Conservation (phyloP, 768 basidiomycete genomes). For the Rhodotorula taiwanensis region DNA sequence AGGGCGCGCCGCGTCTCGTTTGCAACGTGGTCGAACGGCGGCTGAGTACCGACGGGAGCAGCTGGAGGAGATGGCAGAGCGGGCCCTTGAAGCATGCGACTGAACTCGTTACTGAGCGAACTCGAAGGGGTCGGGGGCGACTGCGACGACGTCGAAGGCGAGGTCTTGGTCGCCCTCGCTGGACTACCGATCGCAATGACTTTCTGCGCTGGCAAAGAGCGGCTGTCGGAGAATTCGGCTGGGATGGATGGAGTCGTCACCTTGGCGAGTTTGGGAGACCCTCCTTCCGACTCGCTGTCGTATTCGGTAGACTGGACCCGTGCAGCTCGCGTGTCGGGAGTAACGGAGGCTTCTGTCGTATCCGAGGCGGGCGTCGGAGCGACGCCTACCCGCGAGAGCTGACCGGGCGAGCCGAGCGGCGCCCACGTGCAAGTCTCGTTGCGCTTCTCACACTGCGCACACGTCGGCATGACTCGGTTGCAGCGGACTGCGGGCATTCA, state of each 20-base stretch:
- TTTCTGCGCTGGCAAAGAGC: too few relatives aligned
- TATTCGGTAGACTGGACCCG: too few relatives aligned
- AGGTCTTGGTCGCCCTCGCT: too few relatives aligned
- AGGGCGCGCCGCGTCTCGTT: background rate
- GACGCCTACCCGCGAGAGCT: background rate
- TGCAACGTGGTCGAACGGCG: background rate
- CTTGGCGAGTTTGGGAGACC: too few relatives aligned
- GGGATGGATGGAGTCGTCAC: too few relatives aligned
- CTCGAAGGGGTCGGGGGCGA: background rate
- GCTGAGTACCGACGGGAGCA: background rate
- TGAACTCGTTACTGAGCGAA: background rate
- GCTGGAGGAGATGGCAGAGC: background rate
- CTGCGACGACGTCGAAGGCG: too few relatives aligned
- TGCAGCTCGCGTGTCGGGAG: too few relatives aligned
- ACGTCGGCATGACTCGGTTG: background rate
- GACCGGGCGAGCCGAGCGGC: background rate
- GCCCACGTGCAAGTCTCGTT: background rate
- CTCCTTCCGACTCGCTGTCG: too few relatives aligned
- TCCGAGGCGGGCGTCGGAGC: too few relatives aligned
- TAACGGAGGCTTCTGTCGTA: too few relatives aligned
- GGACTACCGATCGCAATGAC: too few relatives aligned
- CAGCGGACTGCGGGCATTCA: background rate
- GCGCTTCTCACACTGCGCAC: background rate
- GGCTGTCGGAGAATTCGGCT: too few relatives aligned
- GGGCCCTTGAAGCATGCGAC: background rate